Evolutionary conservation across 2,329 filamentous ascomycete genomes (phyloP).

Genomic region (Fusarium lyarnte): DNA sequence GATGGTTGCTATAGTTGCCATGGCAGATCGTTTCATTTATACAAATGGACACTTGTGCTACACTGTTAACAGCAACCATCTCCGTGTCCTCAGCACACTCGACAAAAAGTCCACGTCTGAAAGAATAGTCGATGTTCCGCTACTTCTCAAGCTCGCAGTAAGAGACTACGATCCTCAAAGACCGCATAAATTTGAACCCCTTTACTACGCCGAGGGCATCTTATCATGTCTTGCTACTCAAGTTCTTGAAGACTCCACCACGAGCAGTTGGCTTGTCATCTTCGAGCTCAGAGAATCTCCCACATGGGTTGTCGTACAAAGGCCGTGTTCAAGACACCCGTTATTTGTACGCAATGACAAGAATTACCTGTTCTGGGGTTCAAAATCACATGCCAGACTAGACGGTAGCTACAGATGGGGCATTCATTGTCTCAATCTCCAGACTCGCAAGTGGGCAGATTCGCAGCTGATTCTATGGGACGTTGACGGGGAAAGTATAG

Average conservation of each 20-base stretch:
- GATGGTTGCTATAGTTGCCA: conserved; percentile 66
- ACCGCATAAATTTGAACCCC: conserved; percentile 60
- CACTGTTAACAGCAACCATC: conserved; percentile 53
- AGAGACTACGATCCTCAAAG: conserved; percentile 46
- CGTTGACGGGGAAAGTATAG: conserved; percentile 72
- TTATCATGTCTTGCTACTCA: conserved; percentile 66
- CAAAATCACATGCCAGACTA: conserved; percentile 62
- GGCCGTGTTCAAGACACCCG: conserved; percentile 59
- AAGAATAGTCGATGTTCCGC: conserved; percentile 63
- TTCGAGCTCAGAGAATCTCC: conserved; percentile 52
- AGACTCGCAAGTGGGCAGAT: conserved; percentile 51
- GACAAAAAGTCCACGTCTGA: conserved; percentile 60
- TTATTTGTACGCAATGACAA: conserved; percentile 74
- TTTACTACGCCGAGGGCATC: conserved; percentile 67
- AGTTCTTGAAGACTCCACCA: conserved; percentile 42
- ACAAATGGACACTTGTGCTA: conserved; percentile 73
- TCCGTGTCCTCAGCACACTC: conserved; percentile 67
- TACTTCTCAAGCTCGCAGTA: conserved; percentile 50
- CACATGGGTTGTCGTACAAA: conserved; percentile 53
- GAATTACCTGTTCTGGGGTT: conserved; percentile 72
- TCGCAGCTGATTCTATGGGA: conserved; percentile 63
- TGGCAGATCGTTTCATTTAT: conserved; percentile 71
- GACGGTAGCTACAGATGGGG: conserved; percentile 71
- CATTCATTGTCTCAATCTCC: conserved; percentile 63
- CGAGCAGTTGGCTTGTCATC: conserved; percentile 63